These are phyloP conservation scores for Penicillium atrosanguineum DNA, from an alignment of 495 filamentous ascomycete genomes.

Conservation along the genomic window DNA sequence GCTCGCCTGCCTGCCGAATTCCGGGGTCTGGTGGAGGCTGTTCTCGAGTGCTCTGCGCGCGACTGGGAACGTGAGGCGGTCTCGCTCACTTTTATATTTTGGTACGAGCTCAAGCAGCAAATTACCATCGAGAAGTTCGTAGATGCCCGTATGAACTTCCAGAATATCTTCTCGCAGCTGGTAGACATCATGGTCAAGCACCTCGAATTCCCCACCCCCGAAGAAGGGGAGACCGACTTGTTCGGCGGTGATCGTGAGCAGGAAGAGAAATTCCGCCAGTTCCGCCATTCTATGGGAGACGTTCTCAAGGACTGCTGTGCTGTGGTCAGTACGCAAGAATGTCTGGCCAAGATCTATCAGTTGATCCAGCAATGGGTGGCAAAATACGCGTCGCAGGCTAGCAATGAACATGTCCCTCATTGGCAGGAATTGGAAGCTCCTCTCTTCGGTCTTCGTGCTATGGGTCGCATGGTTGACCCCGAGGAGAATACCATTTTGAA, in stretches of 20 bases:
- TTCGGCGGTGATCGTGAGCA: slow-evolving; percentile 95
- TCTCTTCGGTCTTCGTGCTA: slow-evolving; percentile 90
- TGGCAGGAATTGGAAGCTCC: slow-evolving; percentile 97
- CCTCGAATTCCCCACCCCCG: slow-evolving; percentile 81
- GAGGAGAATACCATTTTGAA: slow-evolving; percentile 83
- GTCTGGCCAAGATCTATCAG: slow-evolving; percentile 80
- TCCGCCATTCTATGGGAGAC: slow-evolving; percentile 95
- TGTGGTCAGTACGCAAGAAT: slow-evolving; percentile 88
- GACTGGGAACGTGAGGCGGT: slow-evolving; percentile 89
- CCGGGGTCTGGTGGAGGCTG: slow-evolving; percentile 79
- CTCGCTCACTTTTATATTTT: slow-evolving; percentile 90
- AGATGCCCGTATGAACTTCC: slow-evolving; percentile 69
- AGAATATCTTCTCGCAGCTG: slow-evolving; percentile 78
- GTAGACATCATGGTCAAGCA: slow-evolving; percentile 94
- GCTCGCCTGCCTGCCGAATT: slow-evolving; percentile 80
- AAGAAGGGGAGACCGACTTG: slow-evolving; percentile 74
- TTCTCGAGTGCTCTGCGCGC: slow-evolving; percentile 83
- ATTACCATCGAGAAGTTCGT: slow-evolving; percentile 84
- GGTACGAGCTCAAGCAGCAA: slow-evolving; percentile 98
- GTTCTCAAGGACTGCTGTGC: slow-evolving; percentile 97
- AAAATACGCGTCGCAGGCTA: slow-evolving; percentile 73
- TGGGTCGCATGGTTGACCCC: slow-evolving; percentile 94
- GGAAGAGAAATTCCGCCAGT: slow-evolving; percentile 96
- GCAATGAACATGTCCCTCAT: slow-evolving; percentile 72
- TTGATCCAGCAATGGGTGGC: slow-evolving; percentile 84